phyloP scores from a whole-genome alignment of 345 rosid genomes.

The Noccaea caerulescens region DNA sequence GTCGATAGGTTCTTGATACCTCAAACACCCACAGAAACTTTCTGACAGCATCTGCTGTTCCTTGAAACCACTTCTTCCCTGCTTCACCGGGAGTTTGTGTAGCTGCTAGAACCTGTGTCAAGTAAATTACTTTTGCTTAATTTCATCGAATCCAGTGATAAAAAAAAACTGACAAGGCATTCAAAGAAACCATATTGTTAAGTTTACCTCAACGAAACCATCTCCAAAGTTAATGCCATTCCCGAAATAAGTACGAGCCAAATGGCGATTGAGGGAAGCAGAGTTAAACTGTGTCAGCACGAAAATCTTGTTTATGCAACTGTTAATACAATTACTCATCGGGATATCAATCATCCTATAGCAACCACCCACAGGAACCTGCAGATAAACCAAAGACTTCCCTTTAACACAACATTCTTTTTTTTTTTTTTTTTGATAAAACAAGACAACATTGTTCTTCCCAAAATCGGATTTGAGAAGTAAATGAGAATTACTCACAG shows the following conservation, averaged over 20 bases:
- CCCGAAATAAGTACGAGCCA: slow-evolving; percentile 88
- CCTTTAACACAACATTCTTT: too few species aligned
- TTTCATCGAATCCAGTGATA: not conserved
- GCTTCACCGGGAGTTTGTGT: slow-evolving; percentile 96
- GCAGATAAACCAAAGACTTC: slow-evolving; percentile 21
- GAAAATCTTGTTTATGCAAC: slow-evolving; percentile 90
- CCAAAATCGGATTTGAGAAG: not conserved
- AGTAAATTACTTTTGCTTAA: not conserved
- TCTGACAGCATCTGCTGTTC: slow-evolving; percentile 99
- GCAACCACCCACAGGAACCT: slow-evolving; percentile 98
- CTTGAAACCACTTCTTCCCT: slow-evolving; percentile 94
- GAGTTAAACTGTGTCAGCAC: slow-evolving; percentile 96
- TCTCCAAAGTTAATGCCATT: slow-evolving; percentile 94
- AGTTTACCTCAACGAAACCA: slow-evolving; percentile 90
- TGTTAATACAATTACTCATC: slow-evolving; percentile 97
- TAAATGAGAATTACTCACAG: slow-evolving; percentile 54
- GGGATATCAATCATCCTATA: slow-evolving; percentile 92
- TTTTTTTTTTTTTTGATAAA: not conserved
- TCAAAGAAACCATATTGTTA: slow-evolving; percentile 9
- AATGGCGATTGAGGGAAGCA: slow-evolving; percentile 89
- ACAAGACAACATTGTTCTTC: not conserved
- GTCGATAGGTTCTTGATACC: slow-evolving; percentile 48
- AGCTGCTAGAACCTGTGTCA: slow-evolving; percentile 85
- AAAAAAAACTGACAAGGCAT: not conserved
- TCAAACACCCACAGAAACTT: slow-evolving; percentile 94